Conservation (phyloP, 192 early-diverging fungal genomes). For the Coemansia sp. region DNA sequence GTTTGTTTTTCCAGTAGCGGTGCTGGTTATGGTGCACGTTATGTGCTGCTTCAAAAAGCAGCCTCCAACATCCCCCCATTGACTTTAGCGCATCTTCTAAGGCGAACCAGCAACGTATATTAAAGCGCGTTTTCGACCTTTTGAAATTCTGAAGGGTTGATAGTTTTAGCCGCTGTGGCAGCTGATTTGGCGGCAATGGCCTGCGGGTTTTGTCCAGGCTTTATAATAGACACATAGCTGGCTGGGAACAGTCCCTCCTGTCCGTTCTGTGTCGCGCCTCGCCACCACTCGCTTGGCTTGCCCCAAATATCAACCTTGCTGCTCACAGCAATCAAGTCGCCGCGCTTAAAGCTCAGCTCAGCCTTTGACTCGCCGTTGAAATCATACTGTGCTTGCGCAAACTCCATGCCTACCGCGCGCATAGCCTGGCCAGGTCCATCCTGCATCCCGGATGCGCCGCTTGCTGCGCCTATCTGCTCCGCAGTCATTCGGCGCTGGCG, state of each 20-base stretch:
- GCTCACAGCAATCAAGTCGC: slow-evolving; percentile 88
- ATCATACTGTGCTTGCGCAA: slow-evolving; percentile 87
- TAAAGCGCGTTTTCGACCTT: slow-evolving; percentile 18
- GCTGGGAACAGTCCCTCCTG: slow-evolving; percentile 87
- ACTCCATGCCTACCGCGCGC: slow-evolving; percentile 65
- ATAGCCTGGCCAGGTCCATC: slow-evolving; percentile 27
- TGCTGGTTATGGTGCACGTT: too few species aligned
- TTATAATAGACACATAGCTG: slow-evolving; percentile 86
- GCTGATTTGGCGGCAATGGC: slow-evolving; percentile 40
- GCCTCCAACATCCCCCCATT: too few species aligned
- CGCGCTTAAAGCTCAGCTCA: slow-evolving; percentile 81
- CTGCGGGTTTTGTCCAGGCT: slow-evolving; percentile 62
- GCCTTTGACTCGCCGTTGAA: slow-evolving; percentile 70
- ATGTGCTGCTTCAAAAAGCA: too few species aligned
- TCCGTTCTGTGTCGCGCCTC: slow-evolving; percentile 78
- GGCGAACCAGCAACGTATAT: too few species aligned
- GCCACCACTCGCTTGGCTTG: slow-evolving; percentile 86
- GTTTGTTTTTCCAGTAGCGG: too few species aligned
- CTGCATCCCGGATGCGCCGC: not conserved
- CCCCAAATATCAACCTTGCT: slow-evolving; percentile 79
- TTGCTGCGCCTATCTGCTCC: slow-evolving; percentile 22
- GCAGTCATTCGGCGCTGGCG: slow-evolving; percentile 46
- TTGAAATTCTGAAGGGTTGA: slow-evolving; percentile 30
- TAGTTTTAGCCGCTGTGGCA: slow-evolving; percentile 17
- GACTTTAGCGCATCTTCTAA: too few species aligned